A percentile compares a stretch with the other conserved stretches of the same genome.
These are phyloP conservation scores for Chlorociboria aeruginascens DNA, from an alignment of 495 filamentous ascomycete species.

Conservation along the genomic window DNA sequence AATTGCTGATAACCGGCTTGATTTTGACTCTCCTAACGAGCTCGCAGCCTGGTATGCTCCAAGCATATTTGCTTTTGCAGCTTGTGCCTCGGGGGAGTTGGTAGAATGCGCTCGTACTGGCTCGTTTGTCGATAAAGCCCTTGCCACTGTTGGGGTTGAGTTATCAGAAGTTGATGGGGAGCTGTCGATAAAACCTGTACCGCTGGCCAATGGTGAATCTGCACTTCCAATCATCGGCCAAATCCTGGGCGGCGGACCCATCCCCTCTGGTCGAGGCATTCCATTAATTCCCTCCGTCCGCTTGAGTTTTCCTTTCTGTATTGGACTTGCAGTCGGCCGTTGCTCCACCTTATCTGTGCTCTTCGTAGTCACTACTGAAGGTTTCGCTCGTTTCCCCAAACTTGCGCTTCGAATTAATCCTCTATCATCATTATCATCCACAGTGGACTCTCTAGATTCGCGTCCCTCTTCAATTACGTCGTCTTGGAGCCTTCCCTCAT, in stretches of 20 bases:
- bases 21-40: conserved; percentile 25
- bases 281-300: conserved; percentile 6
- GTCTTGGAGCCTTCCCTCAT: conserved; percentile 27
- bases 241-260: conserved; percentile 1
- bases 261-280: background rate
- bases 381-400: conserved; percentile 59
- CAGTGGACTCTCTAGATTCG: conserved; percentile 26
- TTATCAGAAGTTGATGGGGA: conserved; percentile 13
- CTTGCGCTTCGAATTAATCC: conserved; percentile 68
- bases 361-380: conserved; percentile 53
- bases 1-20: conserved; percentile 29
- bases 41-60: conserved; percentile 32
- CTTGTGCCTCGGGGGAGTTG: background rate
- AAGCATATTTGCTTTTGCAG: conserved; percentile 29
- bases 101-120: background rate
- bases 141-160: conserved; percentile 9
- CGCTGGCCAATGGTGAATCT: conserved; percentile 15
- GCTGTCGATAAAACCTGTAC: conserved; percentile 16
- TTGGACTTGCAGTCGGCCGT: conserved; percentile 6
- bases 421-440: conserved; percentile 45
- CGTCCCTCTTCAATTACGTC: conserved; percentile 35
- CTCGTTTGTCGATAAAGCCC: conserved; percentile 3
- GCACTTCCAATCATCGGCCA: conserved; percentile 17
- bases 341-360: conserved; percentile 7
- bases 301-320: conserved; percentile 11